Percentiles rank a stretch among this genome's conserved stretches.
These are phyloP conservation scores for Tricholoma matsutake DNA, from an alignment of 768 basidiomycete species.

Conservation along the genomic window DNA sequence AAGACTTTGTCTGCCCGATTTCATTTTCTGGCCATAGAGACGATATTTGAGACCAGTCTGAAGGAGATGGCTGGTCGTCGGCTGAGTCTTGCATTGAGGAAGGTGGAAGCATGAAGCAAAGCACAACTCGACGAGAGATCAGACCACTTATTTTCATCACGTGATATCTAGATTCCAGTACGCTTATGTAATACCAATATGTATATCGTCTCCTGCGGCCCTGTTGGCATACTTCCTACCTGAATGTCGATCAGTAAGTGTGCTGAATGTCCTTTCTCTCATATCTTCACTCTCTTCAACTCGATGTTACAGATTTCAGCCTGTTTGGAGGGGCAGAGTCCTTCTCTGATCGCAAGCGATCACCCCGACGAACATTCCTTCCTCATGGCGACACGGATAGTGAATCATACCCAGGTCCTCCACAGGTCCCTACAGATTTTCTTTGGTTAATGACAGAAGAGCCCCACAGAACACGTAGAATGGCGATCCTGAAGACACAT, in stretches of 20 bases:
- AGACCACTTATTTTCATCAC: constrained; percentile 20
- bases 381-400: constrained; percentile 42
- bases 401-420: constrained; percentile 44
- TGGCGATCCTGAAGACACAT: constrained; percentile 90
- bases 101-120: constrained; percentile 42
- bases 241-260: constrained; percentile 1
- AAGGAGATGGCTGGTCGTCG: constrained; percentile 27
- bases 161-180: too few species aligned
- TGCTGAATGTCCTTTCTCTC: too few species aligned
- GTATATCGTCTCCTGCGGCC: too few species aligned
- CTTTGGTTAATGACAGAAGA: constrained; percentile 98
- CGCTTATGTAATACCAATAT: too few species aligned
- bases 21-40: constrained; percentile 44
- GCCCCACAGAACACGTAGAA: constrained; percentile 85
- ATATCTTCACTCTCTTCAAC: not conserved
- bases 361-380: constrained; percentile 50
- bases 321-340: constrained; percentile 84
- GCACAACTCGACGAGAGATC: too few species aligned
- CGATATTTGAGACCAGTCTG: constrained; percentile 56
- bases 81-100: constrained; percentile 34
- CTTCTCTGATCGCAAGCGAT: constrained; percentile 51
- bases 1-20: constrained; percentile 28
- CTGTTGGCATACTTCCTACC: too few species aligned
- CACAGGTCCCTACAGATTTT: constrained; percentile 82
- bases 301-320: constrained; percentile 57